Evolutionary conservation across 768 basidiomycete species (phyloP), one percentile per base, ranked within the genome.

Genomic region (Podaxis sp.): DNA sequence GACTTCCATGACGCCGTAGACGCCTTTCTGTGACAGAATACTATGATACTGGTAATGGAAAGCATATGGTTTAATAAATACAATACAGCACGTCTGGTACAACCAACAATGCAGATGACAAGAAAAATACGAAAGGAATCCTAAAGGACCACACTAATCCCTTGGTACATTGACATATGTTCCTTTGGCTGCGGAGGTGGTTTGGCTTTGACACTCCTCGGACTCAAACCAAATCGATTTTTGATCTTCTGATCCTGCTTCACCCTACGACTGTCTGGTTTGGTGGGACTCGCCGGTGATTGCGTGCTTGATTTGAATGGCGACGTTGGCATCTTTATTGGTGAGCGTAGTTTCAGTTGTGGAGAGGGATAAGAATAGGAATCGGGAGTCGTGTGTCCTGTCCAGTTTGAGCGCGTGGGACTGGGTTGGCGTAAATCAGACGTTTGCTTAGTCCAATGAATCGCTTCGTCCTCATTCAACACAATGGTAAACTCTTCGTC

Each of bases 1-100:
- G 67, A 66, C 53, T 63, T 66, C 36, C 67, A 57, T 27, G 65
- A 66, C 17, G 64, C 67, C 41, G 54, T 64, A 38, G 64, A 65
- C 46, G 53, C 57, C n/a, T 61, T 61, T 29, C 8, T 55, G 29
- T 61, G 24, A 61, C 33, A 54, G 25, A 27, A 41, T 57, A 15
- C 8, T 46, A 41, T 54, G 22, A 29, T 29, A 29, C 29, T 60
- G 25, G 29, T 55, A 37, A 46, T 60, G 51, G 38, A 54, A 43
- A 60, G 52, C 40, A 60, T 54, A 61, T 61, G 12, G 41, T 61
- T n/a, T 27, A 33, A 55, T 55, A 61, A 46, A 47, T 61, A 61
- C 60, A 55, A 61, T 37, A 59, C 22, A 27, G 29, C 41, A 19
- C 41, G 33, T 55, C 60, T 36, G 53, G 53, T 49, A 54, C 49